Base-by-base conservation (phyloP, 2,329 filamentous ascomycete species). In the Neonectria punicea region DNA sequence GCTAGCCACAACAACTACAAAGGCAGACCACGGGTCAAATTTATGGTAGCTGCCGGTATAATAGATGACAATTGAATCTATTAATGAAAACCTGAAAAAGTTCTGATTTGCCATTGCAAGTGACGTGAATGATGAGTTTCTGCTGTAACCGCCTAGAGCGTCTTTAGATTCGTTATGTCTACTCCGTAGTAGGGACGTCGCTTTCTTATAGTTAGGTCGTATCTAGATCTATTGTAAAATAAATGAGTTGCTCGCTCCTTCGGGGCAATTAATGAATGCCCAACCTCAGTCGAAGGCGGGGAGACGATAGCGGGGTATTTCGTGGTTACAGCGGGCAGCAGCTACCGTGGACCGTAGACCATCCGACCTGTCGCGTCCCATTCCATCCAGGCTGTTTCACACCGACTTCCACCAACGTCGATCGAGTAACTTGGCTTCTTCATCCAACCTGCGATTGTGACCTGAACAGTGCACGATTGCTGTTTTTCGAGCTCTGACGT, bases 51-150 rank as follows among this genome's bases (percentile, higher is more conserved):
- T 73, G 72, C 66, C 65, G 64, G 53, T 75, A 77, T 74, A 78
- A 78, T 85, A 85, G 84, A 85, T 62, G 83, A 81, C 83, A 74
- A 72, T 84, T 83, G 84, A 86, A 85, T 84, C 83, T 84, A 84
- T 81, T 77, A 79, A 78, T 77, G 73, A 71, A 70, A 69, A 22
- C 25, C 16, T 25, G 50, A 58, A 51, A 63, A 25, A 36, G 16
- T 20, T 20, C 14, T 8, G 16, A 39, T 5, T 5, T 22, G n/a
- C 28, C n/a, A 9, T 20, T 34, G 28, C 14, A 8, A 20, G 25
- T 30, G 43, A 46, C 16, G 36, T 39, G 6, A 18, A 16, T n/a
- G 32, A 34, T 22, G 18, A 9, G 28, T 56, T 43, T n/a, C 41
- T n/a, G 10, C 4, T 51, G 30, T 22, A 18, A 16, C 13, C 9